These are phyloP conservation scores for Phoenix dactylifera DNA, from an alignment of 176 grass and related monocot genomes.

Conservation along the genomic window DNA sequence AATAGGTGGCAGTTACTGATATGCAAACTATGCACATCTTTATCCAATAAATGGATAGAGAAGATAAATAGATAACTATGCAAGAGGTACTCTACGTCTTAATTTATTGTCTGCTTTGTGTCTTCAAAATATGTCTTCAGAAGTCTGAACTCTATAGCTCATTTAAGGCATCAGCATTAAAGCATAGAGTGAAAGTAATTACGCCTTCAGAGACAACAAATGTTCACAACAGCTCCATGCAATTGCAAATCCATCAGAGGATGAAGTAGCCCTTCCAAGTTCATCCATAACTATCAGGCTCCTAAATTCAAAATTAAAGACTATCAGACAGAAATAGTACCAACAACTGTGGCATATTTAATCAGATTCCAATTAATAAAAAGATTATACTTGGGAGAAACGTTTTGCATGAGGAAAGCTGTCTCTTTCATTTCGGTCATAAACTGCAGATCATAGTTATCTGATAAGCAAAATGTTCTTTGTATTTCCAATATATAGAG, in stretches of 20 bases:
- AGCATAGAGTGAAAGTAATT: slow-evolving; percentile 27
- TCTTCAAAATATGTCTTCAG: no score
- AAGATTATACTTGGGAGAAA: slow-evolving; percentile 66
- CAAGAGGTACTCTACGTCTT: no score
- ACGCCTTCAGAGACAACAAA: slow-evolving; percentile 68
- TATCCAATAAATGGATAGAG: no score
- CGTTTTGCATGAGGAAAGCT: slow-evolving; percentile 91
- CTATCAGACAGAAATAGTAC: neutral
- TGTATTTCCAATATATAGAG: no score
- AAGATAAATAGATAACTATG: no score
- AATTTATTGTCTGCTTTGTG: no score
- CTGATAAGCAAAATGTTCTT: no score
- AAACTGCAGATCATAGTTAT: slow-evolving; percentile 42
- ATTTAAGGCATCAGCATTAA: no score
- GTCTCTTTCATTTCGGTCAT: slow-evolving; percentile 99
- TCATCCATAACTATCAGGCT: slow-evolving; percentile 92
- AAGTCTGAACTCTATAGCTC: no score
- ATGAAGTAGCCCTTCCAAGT: slow-evolving; percentile 95
- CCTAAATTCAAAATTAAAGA: slow-evolving; percentile 23
- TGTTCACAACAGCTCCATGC: slow-evolving; percentile 99
- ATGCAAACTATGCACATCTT: no score
- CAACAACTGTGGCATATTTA: neutral
- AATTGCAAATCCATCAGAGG: slow-evolving; percentile 90
- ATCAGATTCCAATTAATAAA: slow-evolving; percentile 1
- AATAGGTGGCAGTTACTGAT: no score